phyloP scores from a whole-genome alignment of 257 asterid species.

The Solanum medicagineum region DNA sequence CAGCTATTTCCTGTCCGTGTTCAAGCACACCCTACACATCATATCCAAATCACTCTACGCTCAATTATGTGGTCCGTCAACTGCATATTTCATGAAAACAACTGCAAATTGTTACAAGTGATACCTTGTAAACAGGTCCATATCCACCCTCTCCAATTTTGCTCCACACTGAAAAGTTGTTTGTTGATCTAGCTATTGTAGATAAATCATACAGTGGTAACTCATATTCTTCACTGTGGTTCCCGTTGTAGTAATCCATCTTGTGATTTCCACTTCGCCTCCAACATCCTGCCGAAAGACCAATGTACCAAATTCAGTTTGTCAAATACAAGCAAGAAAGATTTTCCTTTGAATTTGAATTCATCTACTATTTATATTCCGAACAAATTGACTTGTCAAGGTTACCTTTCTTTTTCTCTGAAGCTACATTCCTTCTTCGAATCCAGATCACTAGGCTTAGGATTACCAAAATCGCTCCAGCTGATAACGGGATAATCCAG shows the following conservation, averaged over 20 bases:
- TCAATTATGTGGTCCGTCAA: background rate
- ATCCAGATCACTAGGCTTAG: background rate
- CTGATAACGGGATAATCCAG: background rate
- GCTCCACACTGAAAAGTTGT: conserved; percentile 4
- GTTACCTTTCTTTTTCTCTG: background rate
- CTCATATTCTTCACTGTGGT: conserved; percentile 4
- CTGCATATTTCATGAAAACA: background rate
- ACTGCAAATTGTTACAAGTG: background rate
- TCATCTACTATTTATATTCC: background rate
- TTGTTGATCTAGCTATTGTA: conserved; percentile 10
- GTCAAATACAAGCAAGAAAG: background rate
- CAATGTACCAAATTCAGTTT: background rate
- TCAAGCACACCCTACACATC: conserved; percentile 7
- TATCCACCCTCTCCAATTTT: conserved; percentile 22
- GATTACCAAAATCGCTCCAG: background rate
- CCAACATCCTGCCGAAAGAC: background rate
- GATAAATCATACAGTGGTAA: conserved; percentile 14
- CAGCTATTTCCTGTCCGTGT: conserved; percentile 22
- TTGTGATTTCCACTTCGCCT: background rate
- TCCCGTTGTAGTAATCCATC: background rate
- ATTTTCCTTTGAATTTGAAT: background rate
- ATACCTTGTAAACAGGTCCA: conserved; percentile 26
- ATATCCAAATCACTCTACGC: background rate
- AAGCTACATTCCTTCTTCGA: background rate
- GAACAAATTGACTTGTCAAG: background rate